Conservation (phyloP, 2,329 filamentous ascomycete species). For the Aspergillus hiratsukae region DNA sequence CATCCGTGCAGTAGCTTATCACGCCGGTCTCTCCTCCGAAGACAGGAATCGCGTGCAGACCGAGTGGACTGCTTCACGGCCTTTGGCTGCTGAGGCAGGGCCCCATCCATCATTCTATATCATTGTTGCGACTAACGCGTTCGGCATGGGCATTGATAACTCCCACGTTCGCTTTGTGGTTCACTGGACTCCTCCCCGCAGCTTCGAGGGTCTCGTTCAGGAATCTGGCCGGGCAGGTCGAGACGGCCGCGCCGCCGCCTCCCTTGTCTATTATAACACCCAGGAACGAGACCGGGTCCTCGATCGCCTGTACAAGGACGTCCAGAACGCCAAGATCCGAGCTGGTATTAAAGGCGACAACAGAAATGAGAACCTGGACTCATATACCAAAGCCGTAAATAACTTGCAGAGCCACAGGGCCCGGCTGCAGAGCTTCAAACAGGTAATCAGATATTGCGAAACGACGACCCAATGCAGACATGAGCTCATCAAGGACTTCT, state of each 20-base stretch:
- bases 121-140: slow-evolving; percentile 91
- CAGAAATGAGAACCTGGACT: slow-evolving; percentile 13
- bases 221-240: slow-evolving; percentile 88
- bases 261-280: slow-evolving; percentile 85
- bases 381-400: slow-evolving; percentile 29
- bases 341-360: slow-evolving; percentile 37
- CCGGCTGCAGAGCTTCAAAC: slow-evolving; percentile 59
- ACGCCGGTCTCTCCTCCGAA: slow-evolving; percentile 65
- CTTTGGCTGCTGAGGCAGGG: slow-evolving; percentile 10
- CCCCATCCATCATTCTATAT: slow-evolving; percentile 70
- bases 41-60: slow-evolving; percentile 57
- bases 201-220: slow-evolving; percentile 94
- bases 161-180: slow-evolving; percentile 90
- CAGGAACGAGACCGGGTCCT: slow-evolving; percentile 77
- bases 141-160: slow-evolving; percentile 98
- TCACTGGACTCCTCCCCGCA: slow-evolving; percentile 91
- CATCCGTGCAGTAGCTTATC: slow-evolving; percentile 44
- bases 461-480: slow-evolving; percentile 70
- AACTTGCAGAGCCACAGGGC: slow-evolving; percentile 35
- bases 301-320: slow-evolving; percentile 46
- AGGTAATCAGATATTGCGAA: slow-evolving; percentile 78
- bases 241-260: slow-evolving; percentile 80
- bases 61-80: slow-evolving; percentile 34
- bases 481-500: slow-evolving; percentile 68
- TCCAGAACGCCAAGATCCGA: slow-evolving; percentile 32